Base-by-base conservation (phyloP, 2,329 filamentous ascomycete species). In the Xenosphaeropsis pyriputrescens region DNA sequence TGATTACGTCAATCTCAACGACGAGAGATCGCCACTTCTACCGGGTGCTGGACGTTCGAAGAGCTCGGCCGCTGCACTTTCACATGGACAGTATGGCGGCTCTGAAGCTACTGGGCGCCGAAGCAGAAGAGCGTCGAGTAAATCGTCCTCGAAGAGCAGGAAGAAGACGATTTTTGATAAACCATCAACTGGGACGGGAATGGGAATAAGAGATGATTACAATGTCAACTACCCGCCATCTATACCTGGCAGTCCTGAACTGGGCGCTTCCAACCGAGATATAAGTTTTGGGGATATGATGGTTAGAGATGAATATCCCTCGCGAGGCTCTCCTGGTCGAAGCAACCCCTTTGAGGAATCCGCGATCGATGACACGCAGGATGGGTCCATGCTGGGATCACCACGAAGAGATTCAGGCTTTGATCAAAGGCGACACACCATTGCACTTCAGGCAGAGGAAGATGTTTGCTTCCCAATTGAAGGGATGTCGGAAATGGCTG, bases 381-480 rank as follows among this genome's bases (percentile, higher is more conserved):
- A 18, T 7, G 32, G 32, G 3, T 34, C 32, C 8, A 26, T 42
- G 12, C 34, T 40, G 14, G 43, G 39, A 5, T 47, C 48, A 7
- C 46, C 49, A 18, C 39, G 47, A 16, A 44, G 46, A 39, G 50
- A 51, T 11, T 40, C 40, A 1, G 43, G 36, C 17, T 53, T 45
- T 32, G 47, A 51, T 19, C 52, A 63, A 14, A 57, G 67, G 35
- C 68, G 79, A 29, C 67, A 70, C 40, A 77, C 72, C 5, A 68
- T 76, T 45, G 67, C 69, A 11, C 57, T 79, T 11, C 68, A 78
- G 9, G 83, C 78, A 0, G 76, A 91, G 50, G 83, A 83, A 46
- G 91, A 96, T 59, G 88, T 96, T 1, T 95, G 91, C 61, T 95
- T 94, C 50, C 89, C 88, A 0, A 75, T 77, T 5, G 79, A 82